A percentile compares a stretch with the other conserved stretches of the same genome.
Evolutionary conservation across 768 basidiomycete genomes (phyloP).

Genomic region (Collybia sordida): DNA sequence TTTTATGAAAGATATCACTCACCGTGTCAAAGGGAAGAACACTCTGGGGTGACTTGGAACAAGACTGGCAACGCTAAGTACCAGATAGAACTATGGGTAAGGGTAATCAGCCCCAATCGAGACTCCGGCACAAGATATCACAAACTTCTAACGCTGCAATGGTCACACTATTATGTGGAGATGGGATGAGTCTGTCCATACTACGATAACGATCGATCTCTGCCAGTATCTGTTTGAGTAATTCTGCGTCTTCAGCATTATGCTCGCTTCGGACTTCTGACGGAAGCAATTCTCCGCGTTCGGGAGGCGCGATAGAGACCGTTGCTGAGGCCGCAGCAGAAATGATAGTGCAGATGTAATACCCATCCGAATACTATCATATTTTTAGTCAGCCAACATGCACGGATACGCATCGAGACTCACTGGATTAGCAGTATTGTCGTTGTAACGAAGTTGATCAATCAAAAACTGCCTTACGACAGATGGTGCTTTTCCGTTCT

Average conservation of each 20-base stretch:
- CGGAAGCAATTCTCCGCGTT: constrained; percentile 75
- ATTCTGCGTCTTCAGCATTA: constrained; percentile 63
- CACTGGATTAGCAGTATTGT: constrained; percentile 89
- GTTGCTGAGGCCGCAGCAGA: constrained; percentile 78
- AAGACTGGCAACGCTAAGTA: constrained; percentile 73
- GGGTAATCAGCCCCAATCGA: background rate
- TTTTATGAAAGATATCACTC: constrained; percentile 16
- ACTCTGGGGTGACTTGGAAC: constrained; percentile 73
- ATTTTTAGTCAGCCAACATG: background rate
- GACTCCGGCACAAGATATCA: constrained; percentile 6
- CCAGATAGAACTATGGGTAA: constrained; percentile 66
- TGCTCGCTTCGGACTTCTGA: constrained; percentile 67
- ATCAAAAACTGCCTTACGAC: constrained; percentile 87
- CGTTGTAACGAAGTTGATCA: constrained; percentile 92
- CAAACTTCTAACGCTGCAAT: constrained; percentile 86
- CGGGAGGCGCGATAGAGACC: constrained; percentile 74
- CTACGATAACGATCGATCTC: constrained; percentile 91
- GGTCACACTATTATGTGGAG: constrained; percentile 91
- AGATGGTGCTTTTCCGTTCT: constrained; percentile 81
- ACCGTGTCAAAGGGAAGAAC: constrained; percentile 92
- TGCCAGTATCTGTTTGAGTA: constrained; percentile 71
- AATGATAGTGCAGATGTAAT: constrained; percentile 86
- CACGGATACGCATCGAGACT: constrained; percentile 23
- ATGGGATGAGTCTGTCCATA: constrained; percentile 94
- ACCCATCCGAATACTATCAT: constrained; percentile 81